Base-by-base conservation (phyloP, 2,329 filamentous ascomycete genomes). In the Colletotrichum sp. region DNA sequence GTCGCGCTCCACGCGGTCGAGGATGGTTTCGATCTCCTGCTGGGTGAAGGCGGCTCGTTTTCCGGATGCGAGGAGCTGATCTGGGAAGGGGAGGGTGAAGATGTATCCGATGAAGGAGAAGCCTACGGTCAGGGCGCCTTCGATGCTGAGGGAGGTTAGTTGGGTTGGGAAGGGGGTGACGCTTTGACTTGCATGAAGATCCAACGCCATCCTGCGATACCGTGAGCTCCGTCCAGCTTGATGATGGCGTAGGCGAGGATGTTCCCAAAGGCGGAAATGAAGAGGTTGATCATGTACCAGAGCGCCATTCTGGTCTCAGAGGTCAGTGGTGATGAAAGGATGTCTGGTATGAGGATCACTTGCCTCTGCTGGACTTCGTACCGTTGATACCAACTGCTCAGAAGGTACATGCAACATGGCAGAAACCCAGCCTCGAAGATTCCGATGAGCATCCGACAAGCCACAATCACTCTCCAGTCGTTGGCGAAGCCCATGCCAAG, bases 181-280 rank as follows among this genome's bases (percentile, higher is more conserved):
- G 2, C 3, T 5, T 26, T 87, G 12, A 43, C 67, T 70, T 83
- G 48, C 58, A 61, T 34, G 30, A 61, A 61, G 30, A 34, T 61
- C 58, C 68, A 78, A 8, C 72, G 73, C 77, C 71, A 90, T 7
- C 88, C 88, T 8, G 82, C 80, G 13, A 89, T 82, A 1, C 86
- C 86, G 43, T 83, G 84, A 8, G 79, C 80, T 10, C 86, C 87
- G 36, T 89, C 85, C 13, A 90, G 82, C 16, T 85, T 84, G 18
- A 85, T 83, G 24, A 81, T 57, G 13, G 66, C 78, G 34, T 78
- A 80, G 8, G 79, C 78, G 10, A 81, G 71, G n/a, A 81, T 79
- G 16, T 61, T 61, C 78, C 79, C 80, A 67, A 82, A 81, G 5
- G 77, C 83, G 4, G 81, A 80, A 55, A 78, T 80, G 26, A 82